Evolutionary conservation across 257 asterid species (phyloP).

Genomic region (Hygrophila difformis): DNA sequence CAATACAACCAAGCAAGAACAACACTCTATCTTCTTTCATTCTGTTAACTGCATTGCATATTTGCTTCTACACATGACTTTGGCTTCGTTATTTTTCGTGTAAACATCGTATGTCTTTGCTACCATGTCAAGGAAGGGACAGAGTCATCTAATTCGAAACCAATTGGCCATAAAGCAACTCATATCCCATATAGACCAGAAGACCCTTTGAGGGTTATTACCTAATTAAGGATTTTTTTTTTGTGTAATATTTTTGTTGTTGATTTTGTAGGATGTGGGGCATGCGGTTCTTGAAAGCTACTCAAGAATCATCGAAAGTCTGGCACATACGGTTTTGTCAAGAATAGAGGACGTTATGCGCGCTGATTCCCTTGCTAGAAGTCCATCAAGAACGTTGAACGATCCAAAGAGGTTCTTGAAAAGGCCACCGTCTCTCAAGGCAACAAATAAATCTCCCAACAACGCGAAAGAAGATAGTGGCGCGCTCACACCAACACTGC

Average conservation of each 20-base stretch:
- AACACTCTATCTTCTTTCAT: background rate
- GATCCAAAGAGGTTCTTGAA: conserved; percentile 13
- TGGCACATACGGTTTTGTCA: conserved; percentile 43
- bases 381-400: conserved; percentile 14
- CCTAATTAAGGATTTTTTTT: no score
- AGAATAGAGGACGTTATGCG: conserved; percentile 47
- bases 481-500: conserved; percentile 23
- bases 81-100: background rate
- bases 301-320: conserved; percentile 51
- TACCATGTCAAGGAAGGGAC: no score
- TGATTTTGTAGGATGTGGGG: conserved; percentile 41
- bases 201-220: no score
- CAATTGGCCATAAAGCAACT: no score
- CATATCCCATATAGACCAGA: no score
- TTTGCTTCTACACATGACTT: no score
- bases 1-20: conserved; percentile 57
- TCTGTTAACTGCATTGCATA: no score
- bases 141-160: no score
- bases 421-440: no score
- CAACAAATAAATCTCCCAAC: no score
- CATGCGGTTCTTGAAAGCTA: conserved; percentile 57
- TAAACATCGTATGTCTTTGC: no score
- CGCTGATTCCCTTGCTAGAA: conserved; percentile 26
- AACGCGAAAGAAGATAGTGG: conserved; percentile 27
- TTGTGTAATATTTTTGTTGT: no score